Percentiles rank a stretch among this genome's conserved stretches.
Evolutionary conservation across 768 basidiomycete species (phyloP).

Genomic region (Zangia roseola): DNA sequence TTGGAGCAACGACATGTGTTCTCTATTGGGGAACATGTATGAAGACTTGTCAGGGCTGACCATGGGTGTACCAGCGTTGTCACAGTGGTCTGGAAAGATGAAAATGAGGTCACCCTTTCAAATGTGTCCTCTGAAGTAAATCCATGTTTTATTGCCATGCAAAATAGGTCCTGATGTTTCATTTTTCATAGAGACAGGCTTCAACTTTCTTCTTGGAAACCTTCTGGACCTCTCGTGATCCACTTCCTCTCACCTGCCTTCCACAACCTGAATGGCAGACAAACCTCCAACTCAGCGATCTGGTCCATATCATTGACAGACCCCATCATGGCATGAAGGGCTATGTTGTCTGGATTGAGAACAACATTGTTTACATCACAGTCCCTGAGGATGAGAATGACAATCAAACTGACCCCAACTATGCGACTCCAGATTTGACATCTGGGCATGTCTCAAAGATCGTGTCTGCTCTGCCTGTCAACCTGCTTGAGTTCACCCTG

Average conservation of each 20-base stretch:
- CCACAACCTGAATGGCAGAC: not conserved
- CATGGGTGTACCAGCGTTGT: not conserved
- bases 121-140: not conserved
- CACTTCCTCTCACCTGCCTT: not conserved
- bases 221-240: not conserved
- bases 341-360: not conserved
- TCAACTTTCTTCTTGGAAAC: not conserved
- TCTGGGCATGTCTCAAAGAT: not conserved
- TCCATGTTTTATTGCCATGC: too few species aligned
- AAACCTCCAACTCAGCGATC: not conserved
- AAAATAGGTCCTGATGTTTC: too few species aligned
- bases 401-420: not conserved
- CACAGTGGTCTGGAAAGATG: not conserved
- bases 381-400: not conserved
- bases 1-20: not conserved
- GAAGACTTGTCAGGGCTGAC: not conserved
- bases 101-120: not conserved
- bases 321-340: not conserved
- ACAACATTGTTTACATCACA: not conserved
- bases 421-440: not conserved
- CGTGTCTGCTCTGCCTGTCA: too few species aligned
- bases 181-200: not conserved
- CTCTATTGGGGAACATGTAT: not conserved
- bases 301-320: not conserved
- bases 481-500: too few species aligned